These are phyloP conservation scores for Penicillium sp. DNA, from an alignment of 2,329 filamentous ascomycete genomes.

Conservation along the genomic window DNA sequence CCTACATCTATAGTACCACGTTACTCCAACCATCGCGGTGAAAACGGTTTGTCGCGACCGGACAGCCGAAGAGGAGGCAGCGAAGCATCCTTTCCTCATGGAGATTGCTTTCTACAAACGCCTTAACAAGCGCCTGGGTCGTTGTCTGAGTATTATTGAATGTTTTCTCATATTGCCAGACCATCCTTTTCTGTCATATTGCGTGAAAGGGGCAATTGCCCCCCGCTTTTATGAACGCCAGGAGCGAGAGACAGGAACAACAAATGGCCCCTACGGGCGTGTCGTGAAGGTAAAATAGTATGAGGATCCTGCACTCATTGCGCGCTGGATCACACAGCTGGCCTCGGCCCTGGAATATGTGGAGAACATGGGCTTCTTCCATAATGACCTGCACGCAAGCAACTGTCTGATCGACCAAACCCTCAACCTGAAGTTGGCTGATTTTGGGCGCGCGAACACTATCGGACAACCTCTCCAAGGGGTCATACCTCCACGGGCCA, in stretches of 20 bases:
- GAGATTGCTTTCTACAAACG: constrained; percentile 1
- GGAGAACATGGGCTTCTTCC: constrained; percentile 2
- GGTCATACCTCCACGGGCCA: constrained; percentile 21
- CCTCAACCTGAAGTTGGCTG: neutral
- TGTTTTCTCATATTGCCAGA: constrained; percentile 1
- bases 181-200: neutral
- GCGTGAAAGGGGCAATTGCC: neutral
- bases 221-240: constrained; percentile 6
- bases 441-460: constrained; percentile 18
- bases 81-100: neutral
- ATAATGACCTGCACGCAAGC: constrained; percentile 2
- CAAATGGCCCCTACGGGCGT: neutral
- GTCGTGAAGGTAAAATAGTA: neutral
- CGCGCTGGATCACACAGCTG: neutral
- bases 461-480: constrained; percentile 24
- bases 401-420: neutral
- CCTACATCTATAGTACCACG: neutral
- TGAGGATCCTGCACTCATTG: neutral
- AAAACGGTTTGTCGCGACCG: neutral
- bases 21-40: neutral
- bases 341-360: neutral
- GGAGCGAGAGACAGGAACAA: neutral
- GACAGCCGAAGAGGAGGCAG: neutral
- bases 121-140: neutral
- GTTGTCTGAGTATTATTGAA: neutral